Evolutionary conservation across 495 filamentous ascomycete genomes (phyloP).

Genomic region (Aspergillus cristatus): DNA sequence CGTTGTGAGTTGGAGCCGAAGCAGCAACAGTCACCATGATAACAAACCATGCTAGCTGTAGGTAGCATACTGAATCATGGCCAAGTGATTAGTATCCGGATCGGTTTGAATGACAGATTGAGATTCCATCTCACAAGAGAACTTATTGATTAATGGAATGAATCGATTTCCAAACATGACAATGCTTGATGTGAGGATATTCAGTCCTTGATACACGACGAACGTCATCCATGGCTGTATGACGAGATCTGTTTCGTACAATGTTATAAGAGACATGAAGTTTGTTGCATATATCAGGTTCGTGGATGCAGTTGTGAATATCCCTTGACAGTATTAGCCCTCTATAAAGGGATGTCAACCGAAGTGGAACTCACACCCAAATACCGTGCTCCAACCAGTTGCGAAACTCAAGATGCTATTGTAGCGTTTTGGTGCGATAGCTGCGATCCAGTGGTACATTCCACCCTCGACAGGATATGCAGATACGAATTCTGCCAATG

Average conservation of each 20-base stretch:
- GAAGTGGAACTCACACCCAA: constrained; percentile 21
- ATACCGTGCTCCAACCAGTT: constrained; percentile 32
- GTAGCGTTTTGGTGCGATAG: constrained; percentile 37
- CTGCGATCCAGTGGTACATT: constrained; percentile 48
- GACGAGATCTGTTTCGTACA: constrained; percentile 25
- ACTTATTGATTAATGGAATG: constrained; percentile 28
- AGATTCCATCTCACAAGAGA: constrained; percentile 17
- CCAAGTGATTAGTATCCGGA: not conserved
- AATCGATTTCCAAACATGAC: constrained; percentile 31
- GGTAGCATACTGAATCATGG: constrained; percentile 41
- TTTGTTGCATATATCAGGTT: constrained; percentile 30
- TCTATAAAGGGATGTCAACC: not conserved
- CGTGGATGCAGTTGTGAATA: constrained; percentile 34
- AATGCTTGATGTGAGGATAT: constrained; percentile 18
- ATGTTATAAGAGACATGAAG: constrained; percentile 25
- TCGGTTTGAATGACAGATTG: not conserved
- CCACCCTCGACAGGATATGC: constrained; percentile 43
- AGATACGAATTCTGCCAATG: constrained; percentile 46
- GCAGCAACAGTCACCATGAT: constrained; percentile 62
- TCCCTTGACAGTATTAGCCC: constrained; percentile 15
- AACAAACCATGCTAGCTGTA: constrained; percentile 55
- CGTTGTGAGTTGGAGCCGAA: constrained; percentile 41
- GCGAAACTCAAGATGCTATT: constrained; percentile 30
- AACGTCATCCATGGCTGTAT: constrained; percentile 32
- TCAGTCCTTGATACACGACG: constrained; percentile 25